Conservation (phyloP, 768 basidiomycete genomes). For the Leccinum imitatum region DNA sequence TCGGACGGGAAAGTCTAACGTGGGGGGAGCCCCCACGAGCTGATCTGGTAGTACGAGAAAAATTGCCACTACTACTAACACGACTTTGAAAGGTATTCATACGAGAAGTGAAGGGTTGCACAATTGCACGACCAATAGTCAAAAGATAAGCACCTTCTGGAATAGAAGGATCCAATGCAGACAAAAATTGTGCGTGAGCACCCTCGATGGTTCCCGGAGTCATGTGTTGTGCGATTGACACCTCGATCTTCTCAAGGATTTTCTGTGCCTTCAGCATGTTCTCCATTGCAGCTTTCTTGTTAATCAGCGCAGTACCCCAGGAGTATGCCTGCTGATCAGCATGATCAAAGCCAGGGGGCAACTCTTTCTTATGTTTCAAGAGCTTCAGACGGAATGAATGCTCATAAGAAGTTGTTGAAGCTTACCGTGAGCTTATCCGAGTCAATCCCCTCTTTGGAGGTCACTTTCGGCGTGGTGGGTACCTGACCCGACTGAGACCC, state of each 20-base stretch:
- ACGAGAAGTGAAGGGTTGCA: not conserved
- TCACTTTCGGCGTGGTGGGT: not conserved
- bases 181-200: not conserved
- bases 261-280: not conserved
- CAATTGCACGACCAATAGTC: not conserved
- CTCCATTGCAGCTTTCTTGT: not conserved
- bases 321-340: not conserved
- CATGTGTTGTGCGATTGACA: not conserved
- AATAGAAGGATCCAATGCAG: not conserved
- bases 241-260: not conserved
- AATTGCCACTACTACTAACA: not conserved
- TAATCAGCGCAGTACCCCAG: not conserved
- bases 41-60: not conserved
- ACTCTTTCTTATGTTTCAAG: not conserved
- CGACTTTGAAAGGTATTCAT: not conserved
- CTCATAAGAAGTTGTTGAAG: not conserved
- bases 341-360: not conserved
- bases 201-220: not conserved
- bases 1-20: not conserved
- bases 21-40: not conserved
- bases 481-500: not conserved
- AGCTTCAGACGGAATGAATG: not conserved
- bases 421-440: not conserved
- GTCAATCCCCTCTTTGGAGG: not conserved
- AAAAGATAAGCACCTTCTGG: not conserved